These are phyloP conservation scores for Daucus carota DNA, from an alignment of 129 eudicot genomes.

Conservation along the genomic window DNA sequence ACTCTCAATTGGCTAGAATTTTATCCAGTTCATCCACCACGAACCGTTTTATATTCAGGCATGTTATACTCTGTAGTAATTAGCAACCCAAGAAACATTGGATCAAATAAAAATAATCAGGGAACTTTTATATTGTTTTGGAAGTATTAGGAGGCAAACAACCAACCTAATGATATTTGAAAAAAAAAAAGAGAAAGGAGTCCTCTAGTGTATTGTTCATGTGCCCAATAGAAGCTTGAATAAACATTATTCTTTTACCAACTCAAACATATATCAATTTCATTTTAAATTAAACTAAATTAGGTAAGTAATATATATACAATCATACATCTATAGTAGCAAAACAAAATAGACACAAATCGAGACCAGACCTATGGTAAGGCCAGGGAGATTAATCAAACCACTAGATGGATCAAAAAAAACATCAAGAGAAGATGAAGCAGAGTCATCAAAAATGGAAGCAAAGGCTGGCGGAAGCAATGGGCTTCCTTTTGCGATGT, in stretches of 20 bases:
- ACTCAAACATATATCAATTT: not conserved
- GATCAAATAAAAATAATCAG: not conserved
- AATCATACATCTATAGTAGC: not conserved
- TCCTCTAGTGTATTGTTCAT: not conserved
- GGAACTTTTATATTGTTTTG: not conserved
- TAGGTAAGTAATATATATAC: not conserved
- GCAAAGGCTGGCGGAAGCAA: constrained; percentile 96
- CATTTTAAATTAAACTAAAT: not conserved
- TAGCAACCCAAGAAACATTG: not conserved
- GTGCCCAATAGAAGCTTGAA: not conserved
- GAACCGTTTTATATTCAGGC: not conserved
- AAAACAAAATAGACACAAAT: not conserved
- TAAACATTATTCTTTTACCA: not conserved
- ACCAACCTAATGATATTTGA: not conserved
- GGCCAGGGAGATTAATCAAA: constrained; percentile 76
- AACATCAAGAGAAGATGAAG: constrained; percentile 94
- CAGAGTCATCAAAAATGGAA: constrained; percentile 87
- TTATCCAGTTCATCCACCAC: not conserved
- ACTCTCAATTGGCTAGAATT: not conserved
- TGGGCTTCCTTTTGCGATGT: constrained; percentile 92
- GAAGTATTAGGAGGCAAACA: not conserved
- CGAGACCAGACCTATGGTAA: constrained; percentile 58
- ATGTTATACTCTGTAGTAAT: not conserved
- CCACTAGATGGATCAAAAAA: constrained; percentile 96
- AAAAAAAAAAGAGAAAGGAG: too few species aligned